Base-by-base conservation (phyloP, 2,329 filamentous ascomycete species). In the Monosporascus sp. region DNA sequence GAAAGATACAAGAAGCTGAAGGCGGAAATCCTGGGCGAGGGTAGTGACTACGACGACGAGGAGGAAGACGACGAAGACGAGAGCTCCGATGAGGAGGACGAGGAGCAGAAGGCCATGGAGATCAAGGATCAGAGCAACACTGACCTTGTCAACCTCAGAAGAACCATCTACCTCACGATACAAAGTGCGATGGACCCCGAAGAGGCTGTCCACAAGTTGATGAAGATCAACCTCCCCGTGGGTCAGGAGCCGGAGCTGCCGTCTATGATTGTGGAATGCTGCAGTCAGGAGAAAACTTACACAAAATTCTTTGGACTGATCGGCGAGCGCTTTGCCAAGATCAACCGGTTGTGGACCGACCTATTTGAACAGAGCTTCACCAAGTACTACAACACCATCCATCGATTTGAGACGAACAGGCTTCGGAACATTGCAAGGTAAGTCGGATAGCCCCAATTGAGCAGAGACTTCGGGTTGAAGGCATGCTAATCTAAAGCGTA, bases 41-140 rank as follows among this genome's bases (percentile, higher is more conserved):
- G 82, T n/a, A 96, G 89, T 64, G 92, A 91, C 53, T 85, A 89
- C 35, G 89, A 91, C 24, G 86, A 85, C 24, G 88, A 87, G 26
- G 55, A 75, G 1, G 78, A 80, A 1, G 79, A 78, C 3, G 84
- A 81, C 9, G 84, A 84, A 19, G 87, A 87, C n/a, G 87, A 85
- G 54, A 82, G 79, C n/a, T 83, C 83, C 16, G 79, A 87, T 51
- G 88, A 89, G 52, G 88, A 92, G 54, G 86, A 89, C 43, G 80
- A 87, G 57, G 86, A 94, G 68, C 85, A 90, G 58, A 88, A 88
- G 67, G 88, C 88, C 20, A 80, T 97, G 71, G 94, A 99, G 70
- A 96, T 99, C 76, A 96, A 97, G 73, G 94, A 99, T 66, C 91
- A 96, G 74, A 95, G 88, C 58, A 99, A 99, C 65, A 92, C 92